Evolutionary conservation across 176 grass and related monocot species (phyloP), one percentile per base, ranked within the genome.

Genomic region (Musa beccarii): DNA sequence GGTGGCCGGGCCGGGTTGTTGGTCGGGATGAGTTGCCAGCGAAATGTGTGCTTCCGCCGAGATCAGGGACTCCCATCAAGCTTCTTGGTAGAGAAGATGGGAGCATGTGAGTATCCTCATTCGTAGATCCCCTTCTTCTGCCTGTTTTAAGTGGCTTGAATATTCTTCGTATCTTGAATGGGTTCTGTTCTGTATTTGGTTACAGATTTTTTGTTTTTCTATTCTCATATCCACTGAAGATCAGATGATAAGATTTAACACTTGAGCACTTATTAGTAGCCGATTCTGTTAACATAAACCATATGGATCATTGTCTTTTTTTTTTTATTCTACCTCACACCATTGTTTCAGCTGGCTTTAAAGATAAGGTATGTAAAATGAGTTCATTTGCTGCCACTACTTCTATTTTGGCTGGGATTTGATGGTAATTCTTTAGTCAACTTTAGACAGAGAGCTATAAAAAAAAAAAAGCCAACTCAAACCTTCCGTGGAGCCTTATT

Each of bases 1-100:
- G 94, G 94, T 98, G 94, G 94, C 94, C 94, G 13, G 94, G 94
- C 10, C 90, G 84, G 82, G 86, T 98, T 80, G 86, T 98, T 52
- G 71, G 75, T 9, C 77, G 78, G 29, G 86, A 87, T 54, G 90
- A 98, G 63, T 78, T 98, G 4, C 90, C 90, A n/a, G 82, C 69
- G 19, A 91, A 98, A 84, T 79, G 66, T 72, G 78, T 83, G 59
- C 69, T 85, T 26, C 82, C 94, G 8, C 80, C 86, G 56, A 89
- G 88, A 82, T 93, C 90, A 21, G 90, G 94, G 54, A 89, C 88
- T 64, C 94, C 94, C 69, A 98, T 98, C 82, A 98, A 91, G 80
- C 94, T 98, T 62, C 86, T 98, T 57, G 94, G 94, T 66, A 83
- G 90, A 70, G 87, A 87, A 63, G 94, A 98, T 74, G 94, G 94